Percentiles rank a stretch among this genome's conserved stretches.
These are phyloP conservation scores for Phytophthora cryptogea DNA, from an alignment of 352 stramenopile species.

Conservation along the genomic window DNA sequence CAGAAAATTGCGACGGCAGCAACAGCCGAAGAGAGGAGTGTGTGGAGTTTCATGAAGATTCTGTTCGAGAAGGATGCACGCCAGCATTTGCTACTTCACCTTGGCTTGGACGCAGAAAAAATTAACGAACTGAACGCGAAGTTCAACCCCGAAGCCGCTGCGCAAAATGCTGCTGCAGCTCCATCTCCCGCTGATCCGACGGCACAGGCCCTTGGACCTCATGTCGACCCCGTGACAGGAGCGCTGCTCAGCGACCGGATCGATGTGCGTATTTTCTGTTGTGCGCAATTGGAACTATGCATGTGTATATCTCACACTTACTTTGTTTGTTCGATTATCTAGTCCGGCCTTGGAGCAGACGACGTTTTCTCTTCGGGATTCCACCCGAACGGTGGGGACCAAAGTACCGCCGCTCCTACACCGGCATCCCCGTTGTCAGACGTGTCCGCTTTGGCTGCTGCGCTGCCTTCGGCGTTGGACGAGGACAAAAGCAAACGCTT, in stretches of 20 bases:
- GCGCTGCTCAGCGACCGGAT: constrained; percentile 69
- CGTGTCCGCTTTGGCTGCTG: constrained; percentile 49
- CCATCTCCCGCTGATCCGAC: constrained; percentile 26
- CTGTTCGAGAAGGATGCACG: constrained; percentile 95
- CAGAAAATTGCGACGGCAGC: constrained; percentile 75
- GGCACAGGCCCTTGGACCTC: constrained; percentile 19
- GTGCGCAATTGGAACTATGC: constrained; percentile 2
- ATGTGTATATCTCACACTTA: constrained; percentile 9
- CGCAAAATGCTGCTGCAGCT: constrained; percentile 30
- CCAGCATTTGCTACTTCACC: constrained; percentile 93
- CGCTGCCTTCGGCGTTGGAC: constrained; percentile 55
- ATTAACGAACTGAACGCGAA: constrained; percentile 89
- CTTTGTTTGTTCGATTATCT: constrained; percentile 16
- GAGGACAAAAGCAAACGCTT: constrained; percentile 77
- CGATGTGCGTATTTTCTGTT: constrained; percentile 54
- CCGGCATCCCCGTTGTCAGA: constrained; percentile 50
- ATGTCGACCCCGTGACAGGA: constrained; percentile 51
- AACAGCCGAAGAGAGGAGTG: constrained; percentile 70
- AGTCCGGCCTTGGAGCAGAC: constrained; percentile 66
- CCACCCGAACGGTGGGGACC: constrained; percentile 45
- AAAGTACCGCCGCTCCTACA: constrained; percentile 24
- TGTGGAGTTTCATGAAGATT: constrained; percentile 94
- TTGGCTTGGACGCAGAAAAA: constrained; percentile 94
- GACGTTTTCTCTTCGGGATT: constrained; percentile 82
- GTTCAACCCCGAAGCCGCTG: constrained; percentile 61